Evolutionary conservation across 345 rosid species (phyloP), one percentile per base, ranked within the genome.

Genomic region (Salix udensis): DNA sequence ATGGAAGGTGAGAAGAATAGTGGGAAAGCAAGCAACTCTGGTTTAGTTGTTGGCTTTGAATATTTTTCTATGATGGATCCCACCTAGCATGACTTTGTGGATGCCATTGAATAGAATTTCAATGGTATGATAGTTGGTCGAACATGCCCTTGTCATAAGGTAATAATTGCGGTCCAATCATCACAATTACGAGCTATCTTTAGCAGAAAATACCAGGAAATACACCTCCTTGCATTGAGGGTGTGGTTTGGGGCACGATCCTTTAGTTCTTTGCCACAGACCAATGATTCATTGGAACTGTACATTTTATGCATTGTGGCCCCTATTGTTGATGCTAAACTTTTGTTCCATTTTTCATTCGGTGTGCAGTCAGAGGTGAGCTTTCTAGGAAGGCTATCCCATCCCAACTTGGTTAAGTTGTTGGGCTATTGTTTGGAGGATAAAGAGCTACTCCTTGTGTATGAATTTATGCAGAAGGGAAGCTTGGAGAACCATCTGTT

Each of bases 351-450:
- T 64, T 72, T 68, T 74, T 55, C n/a, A 67, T 69, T 67, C 65
- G 75, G 50, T 62, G 37, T 82, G 77, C 93, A 94, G 98, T 89
- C 92, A 10, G 94, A 92, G 84, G 88, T 94, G 52, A 87, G 88
- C 82, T 92, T 92, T 83, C 88, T 92, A 13, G 97, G 91, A 71
- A 87, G 90, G 84, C 86, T 90, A 68, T 90, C 90, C 28, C 98
- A 94, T 75, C 96, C 96, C 10, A 93, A 93, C 74, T 76, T 94
- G 71, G 97, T 95, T 26, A 89, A 77, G 84, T 65, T 95, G 68
- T 37, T 95, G 75, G 98, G 98, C 42, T 93, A 80, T 70, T 95
- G 98, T 76, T 86, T 84, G 89, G 97, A 95, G 68, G 94, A 90
- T 60, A 80, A 76, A 40, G 94, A 88, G 81, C 87, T 91, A 50